Evolutionary conservation across 2,329 filamentous ascomycete genomes (phyloP), one percentile per base, ranked within the genome.

Genomic region (Cladophialophora psammophila): DNA sequence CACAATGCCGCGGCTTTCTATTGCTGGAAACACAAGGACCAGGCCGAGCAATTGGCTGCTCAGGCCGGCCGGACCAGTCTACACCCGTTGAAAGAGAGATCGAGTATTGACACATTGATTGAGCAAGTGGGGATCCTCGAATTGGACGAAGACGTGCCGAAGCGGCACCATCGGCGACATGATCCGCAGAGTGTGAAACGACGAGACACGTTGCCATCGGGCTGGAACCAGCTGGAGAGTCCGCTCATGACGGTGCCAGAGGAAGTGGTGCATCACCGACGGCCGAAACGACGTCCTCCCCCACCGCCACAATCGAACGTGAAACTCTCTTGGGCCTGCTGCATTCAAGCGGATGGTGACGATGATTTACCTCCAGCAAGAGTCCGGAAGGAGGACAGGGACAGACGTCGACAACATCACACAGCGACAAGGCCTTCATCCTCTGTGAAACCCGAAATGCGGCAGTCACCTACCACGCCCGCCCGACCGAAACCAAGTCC

Each of bases 11-110:
- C 72, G 50, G 78, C 68, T 70, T 86, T 90, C 58, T 97, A 93
- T 80, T 98, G 94, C 83, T 97, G 92, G 91, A 93, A 97, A 78
- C 95, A 99, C 81, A 94, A 92, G 76, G 92, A 95, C 65, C 95
- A 99, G 78, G 92, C 92, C 2, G 76, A 81, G 62, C 76, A 73
- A 12, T 65, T 81, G 75, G 77, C 72, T 74, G 77, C 65, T 83
- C 77, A 53, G 83, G 82, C 18, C 84, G 80, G 68, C 81, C 83
- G 1, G 82, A 82, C 1, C 82, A 81, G 4, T 77, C 81, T 85
- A 3, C 84, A 87, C 6, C 86, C 89, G 3, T 78, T 90, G 62
- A 85, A 89, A 72, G 83, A 87, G 65, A 84, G 91, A 60, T 90
- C 88, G 38, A 97, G 94, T 74, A 85, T 98, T 64, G 95, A 99